These are phyloP conservation scores for Collybia sordida DNA, from an alignment of 768 basidiomycete genomes.

Conservation along the genomic window DNA sequence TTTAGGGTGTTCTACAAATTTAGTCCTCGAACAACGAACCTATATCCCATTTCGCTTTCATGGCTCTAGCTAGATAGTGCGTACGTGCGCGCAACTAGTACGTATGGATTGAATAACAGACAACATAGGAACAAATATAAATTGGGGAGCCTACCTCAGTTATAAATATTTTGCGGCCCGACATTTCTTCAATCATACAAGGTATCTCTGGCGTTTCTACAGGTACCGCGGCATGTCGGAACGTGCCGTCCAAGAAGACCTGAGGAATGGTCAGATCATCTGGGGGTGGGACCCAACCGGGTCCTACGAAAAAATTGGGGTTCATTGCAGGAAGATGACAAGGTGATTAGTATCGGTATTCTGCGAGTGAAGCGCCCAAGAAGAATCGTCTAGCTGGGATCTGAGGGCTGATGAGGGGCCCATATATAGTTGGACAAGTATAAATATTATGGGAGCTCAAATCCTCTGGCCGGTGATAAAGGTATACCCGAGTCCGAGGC, in stretches of 20 bases:
- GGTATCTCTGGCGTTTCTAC: constrained; percentile 28
- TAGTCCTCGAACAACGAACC: too few species aligned
- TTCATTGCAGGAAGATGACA: too few species aligned
- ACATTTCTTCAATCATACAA: constrained; percentile 52
- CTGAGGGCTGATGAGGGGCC: too few species aligned
- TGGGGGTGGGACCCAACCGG: constrained; percentile 35
- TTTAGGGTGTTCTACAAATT: too few species aligned
- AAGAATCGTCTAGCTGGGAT: too few species aligned
- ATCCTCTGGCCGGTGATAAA: too few species aligned
- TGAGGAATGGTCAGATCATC: constrained; percentile 53
- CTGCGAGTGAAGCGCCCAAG: too few species aligned
- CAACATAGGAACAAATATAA: background rate
- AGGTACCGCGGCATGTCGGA: constrained; percentile 39
- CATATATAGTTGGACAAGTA: too few species aligned
- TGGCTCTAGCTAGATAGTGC: constrained; percentile 45
- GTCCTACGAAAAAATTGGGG: too few species aligned
- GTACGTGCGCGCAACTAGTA: constrained; percentile 45
- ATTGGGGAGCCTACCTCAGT: constrained; percentile 33
- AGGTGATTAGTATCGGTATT: too few species aligned
- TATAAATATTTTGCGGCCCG: constrained; percentile 36
- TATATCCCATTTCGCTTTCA: constrained; percentile 38
- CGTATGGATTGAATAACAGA: background rate
- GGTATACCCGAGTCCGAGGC: too few species aligned
- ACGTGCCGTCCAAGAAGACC: constrained; percentile 44
- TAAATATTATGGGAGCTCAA: too few species aligned